Evolutionary conservation across 164 flowering plant genomes (phyloP), one percentile per base, ranked within the genome.

Genomic region (Piper betle): DNA sequence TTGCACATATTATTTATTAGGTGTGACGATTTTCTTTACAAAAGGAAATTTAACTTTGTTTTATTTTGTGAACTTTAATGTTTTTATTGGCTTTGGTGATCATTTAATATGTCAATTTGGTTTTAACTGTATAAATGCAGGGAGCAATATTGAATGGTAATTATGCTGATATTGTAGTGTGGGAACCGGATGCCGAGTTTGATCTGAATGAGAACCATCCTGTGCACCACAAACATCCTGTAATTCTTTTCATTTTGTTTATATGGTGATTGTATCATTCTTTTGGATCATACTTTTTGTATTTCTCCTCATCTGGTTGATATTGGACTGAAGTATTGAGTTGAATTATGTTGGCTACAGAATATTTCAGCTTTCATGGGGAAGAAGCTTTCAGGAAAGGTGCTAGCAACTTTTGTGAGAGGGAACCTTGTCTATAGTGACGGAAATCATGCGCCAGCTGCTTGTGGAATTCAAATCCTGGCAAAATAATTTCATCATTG

Each of bases 111-210:
- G 15, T 46, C 7, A 12, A 3, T 10, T 15, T 46, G 10, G 3
- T 10, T 9, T 46, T 5, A 12, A 46, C 16, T 60, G 52, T 17
- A n/a, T 59, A 43, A 55, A 43, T 70, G 77, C 82, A 94, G 97
- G 99, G 99, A 48, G 76, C 84, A 38, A 91, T 91, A 71, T 79
- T 67, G 57, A 73, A 68, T 43, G 96, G 99, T 38, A 85, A 85
- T 50, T 81, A 85, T 75, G 97, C 99, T 66, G 99, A 94, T 69
- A 69, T 94, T 55, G 97, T 86, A n/a, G 87, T 84, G 20, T 94
- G 99, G 99, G 86, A 88, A 20, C 99, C 99, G 6, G 85, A 87
- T 19, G 60, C 66, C 37, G 96, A 88, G 64, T 81, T 91, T 59
- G 78, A 73, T 37, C 88, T 88, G 13, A 67, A 83, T 64, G 79